Base-by-base conservation (phyloP, 352 stramenopile species). In the Pythium angustatum region DNA sequence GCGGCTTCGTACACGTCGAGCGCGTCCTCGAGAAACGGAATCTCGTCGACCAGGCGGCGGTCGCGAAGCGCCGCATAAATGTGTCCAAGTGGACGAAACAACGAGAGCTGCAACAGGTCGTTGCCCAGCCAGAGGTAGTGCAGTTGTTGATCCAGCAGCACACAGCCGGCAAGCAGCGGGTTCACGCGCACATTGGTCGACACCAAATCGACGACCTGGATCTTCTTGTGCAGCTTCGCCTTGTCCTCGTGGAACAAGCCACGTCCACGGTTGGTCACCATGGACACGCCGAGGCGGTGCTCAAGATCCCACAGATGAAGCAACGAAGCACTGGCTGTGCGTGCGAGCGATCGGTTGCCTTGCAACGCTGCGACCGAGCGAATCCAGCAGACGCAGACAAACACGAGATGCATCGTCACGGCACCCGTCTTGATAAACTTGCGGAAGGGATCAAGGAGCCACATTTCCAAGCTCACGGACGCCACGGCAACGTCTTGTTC, bases 181-280 rank as follows among this genome's bases (percentile, higher is more conserved):
- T 78, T 80, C 12, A 27, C 54, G 27, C 72, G 58, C 19, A 73
- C n/a, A n/a, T n/a, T n/a, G n/a, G n/a, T n/a, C n/a, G n/a, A n/a
- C n/a, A n/a, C n/a, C n/a, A 47, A 31, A 63, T 0, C 45, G 57
- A 19, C 26, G 19, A 14, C 44, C 26, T 51, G 15, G 22, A 30
- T 34, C 17, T 57, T 14, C 1, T 57, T 26, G 14, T 43, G 30
- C 11, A 34, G 8, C 21, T n/a, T n/a, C n/a, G n/a, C n/a, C n/a
- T n/a, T n/a, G n/a, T n/a, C n/a, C n/a, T n/a, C n/a, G n/a, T n/a
- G n/a, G n/a, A n/a, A n/a, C n/a, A n/a, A n/a, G n/a, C n/a, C n/a
- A n/a, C n/a, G n/a, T n/a, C n/a, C n/a, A n/a, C n/a, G n/a, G n/a
- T n/a, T n/a, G n/a, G n/a, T n/a, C n/a, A n/a, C n/a, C n/a, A n/a